phyloP scores from a whole-genome alignment of 768 basidiomycete genomes.

The Leucocoprinus leucothites region DNA sequence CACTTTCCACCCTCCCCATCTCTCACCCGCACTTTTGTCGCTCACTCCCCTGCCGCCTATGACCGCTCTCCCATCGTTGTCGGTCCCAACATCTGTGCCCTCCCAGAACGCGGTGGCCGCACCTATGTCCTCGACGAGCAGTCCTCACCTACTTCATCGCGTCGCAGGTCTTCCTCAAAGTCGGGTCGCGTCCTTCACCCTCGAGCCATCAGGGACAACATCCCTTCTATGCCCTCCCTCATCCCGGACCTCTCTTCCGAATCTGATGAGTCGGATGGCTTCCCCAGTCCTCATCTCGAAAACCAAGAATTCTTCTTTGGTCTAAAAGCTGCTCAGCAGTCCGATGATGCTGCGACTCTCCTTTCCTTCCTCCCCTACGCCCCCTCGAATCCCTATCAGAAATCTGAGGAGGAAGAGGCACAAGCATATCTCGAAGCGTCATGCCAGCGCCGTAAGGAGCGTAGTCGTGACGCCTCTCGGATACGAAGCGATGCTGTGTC shows the following conservation, averaged over 20 bases:
- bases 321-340: conserved; percentile 4
- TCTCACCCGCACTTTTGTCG: conserved; percentile 46
- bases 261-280: conserved; percentile 64
- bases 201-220: conserved; percentile 8
- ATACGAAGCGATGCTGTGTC: conserved; percentile 27
- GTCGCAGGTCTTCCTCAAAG: conserved; percentile 15
- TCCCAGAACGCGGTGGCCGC: conserved; percentile 76
- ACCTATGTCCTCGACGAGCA: conserved; percentile 59
- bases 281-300: conserved; percentile 32
- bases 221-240: conserved; percentile 40
- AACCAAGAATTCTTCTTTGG: conserved; percentile 18
- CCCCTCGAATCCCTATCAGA: conserved; percentile 22
- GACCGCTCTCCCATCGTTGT: conserved; percentile 81
- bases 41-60: conserved; percentile 60
- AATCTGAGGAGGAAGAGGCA: conserved; percentile 13
- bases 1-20: conserved; percentile 54
- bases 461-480: conserved; percentile 34
- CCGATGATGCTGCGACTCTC: conserved; percentile 17
- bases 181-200: conserved; percentile 8
- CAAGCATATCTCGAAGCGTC: conserved; percentile 17
- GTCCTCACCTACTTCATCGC: conserved; percentile 45
- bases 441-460: conserved; percentile 23
- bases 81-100: conserved; percentile 65
- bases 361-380: conserved; percentile 37
- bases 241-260: conserved; percentile 62